Evolutionary conservation across 345 rosid species (phyloP), one percentile per base, ranked within the genome.

Genomic region (Aquilaria malaccensis): DNA sequence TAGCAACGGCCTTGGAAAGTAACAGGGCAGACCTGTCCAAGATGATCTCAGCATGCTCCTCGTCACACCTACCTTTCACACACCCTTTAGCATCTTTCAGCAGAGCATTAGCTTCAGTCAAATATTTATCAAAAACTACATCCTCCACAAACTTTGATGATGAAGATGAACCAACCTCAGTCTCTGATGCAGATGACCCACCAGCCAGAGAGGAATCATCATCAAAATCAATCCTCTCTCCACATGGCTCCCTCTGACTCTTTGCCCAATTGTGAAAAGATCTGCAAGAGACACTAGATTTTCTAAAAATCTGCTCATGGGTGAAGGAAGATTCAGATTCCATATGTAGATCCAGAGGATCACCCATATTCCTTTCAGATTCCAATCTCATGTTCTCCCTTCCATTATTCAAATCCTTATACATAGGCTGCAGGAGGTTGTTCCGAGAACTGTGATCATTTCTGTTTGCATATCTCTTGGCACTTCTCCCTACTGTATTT

Each of bases 41-140:
- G 43, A 75, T 71, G 53, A 59, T 73, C 64, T 83, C 84, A 33
- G 76, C 83, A 62, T 15, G 67, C 48, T 80, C 82, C 30, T 75
- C 85, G 43, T 81, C 76, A 33, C 33, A 58, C 58, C 61, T 52
- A 29, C 74, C 70, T 67, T 66, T 61, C 59, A 76, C 68, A 67
- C 33, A 68, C 53, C 77, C 80, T 64, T 74, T 78, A 51, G 93
- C 85, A 66, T 74, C 80, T 70, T 74, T 80, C 58, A 83, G 70
- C 57, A 80, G 85, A 55, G 52, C 54, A 70, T 71, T 81, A 55
- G 89, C 87, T 70, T 81, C 84, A 9, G 65, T 70, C 55, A 86
- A 82, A 65, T 80, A 75, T 65, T 73, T 74, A 55, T 80, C 75
- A 59, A 86, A 83, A 45, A 67, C 54, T 52, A 75, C 58, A 69